Evolutionary conservation across 176 grass and related monocot genomes (phyloP).

Genomic region (bread wheat (Triticum aestivum)): IWGSC_CS_RefSeq_v2.1 NC_057803.1:60333090-60333589

Average conservation of each 20-base stretch:
- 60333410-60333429: background rate
- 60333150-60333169: too few relatives aligned
- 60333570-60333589: background rate
- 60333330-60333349: background rate
- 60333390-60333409: background rate
- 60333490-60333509: background rate
- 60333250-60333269: background rate
- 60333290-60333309: background rate
- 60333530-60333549: conserved; percentile 8
- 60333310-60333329: background rate
- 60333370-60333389: background rate
- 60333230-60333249: background rate
- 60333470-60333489: background rate
- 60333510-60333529: background rate
- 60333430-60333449: background rate
- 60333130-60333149: too few relatives aligned
- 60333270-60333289: background rate
- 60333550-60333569: background rate
- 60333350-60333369: background rate
- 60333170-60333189: too few relatives aligned
- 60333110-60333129: too few relatives aligned
- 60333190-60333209: too few relatives aligned
- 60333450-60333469: background rate
- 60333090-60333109: too few relatives aligned
- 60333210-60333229: too few relatives aligned